These are phyloP conservation scores for Penicillium psychrosexuale DNA, from an alignment of 2,329 filamentous ascomycete species.

Conservation along the genomic window DNA sequence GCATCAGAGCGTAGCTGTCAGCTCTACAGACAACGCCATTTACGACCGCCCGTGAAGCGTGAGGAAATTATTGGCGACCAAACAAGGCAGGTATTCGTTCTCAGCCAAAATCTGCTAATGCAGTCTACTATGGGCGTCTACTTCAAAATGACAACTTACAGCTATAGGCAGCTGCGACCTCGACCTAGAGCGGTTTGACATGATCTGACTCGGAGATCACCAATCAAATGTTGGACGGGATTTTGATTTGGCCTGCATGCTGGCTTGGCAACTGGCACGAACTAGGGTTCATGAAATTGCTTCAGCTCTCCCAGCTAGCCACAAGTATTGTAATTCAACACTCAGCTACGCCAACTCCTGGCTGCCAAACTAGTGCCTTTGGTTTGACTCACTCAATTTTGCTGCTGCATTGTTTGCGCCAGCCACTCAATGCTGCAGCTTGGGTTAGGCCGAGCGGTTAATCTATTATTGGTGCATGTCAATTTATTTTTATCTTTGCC, in stretches of 20 bases:
- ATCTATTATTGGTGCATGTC: background rate
- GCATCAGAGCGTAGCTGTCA: background rate
- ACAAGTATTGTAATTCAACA: background rate
- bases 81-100: background rate
- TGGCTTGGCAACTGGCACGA: background rate
- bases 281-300: background rate
- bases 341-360: background rate
- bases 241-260: background rate
- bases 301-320: background rate
- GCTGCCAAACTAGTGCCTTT: background rate
- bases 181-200: background rate
- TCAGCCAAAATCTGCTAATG: background rate
- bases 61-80: background rate
- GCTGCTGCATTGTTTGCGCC: background rate
- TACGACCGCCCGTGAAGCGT: background rate
- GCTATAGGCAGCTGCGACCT: background rate
- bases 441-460: background rate
- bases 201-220: background rate
- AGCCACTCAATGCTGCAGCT: background rate
- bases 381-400: background rate
- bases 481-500: background rate
- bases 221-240: background rate
- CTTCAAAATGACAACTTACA: background rate
- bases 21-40: background rate
- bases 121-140: background rate